These are phyloP conservation scores for Cenchrus purpureus DNA, from an alignment of 176 grass and related monocot genomes.

Conservation along the genomic window DNA sequence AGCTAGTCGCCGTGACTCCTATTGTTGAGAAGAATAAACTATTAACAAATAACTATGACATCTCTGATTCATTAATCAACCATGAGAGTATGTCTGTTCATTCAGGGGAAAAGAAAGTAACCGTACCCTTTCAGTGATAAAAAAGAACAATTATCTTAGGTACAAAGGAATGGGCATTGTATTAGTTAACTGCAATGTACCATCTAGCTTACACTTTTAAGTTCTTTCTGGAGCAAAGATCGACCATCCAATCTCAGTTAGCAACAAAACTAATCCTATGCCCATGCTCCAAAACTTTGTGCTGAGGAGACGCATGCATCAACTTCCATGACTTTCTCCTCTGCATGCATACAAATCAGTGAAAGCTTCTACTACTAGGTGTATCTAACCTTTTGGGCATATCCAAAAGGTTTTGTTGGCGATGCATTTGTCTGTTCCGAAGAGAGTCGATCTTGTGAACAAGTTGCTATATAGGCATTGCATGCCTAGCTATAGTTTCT, in stretches of 20 bases:
- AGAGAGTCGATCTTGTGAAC: not conserved
- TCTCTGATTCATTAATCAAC: not conserved
- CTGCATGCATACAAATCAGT: conserved; percentile 21
- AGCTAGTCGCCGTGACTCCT: not conserved
- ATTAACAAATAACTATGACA: not conserved
- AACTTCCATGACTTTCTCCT: not conserved
- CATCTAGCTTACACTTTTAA: not conserved
- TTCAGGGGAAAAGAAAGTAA: not conserved
- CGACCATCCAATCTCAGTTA: not conserved
- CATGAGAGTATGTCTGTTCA: conserved; percentile 29
- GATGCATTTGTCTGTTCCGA: not conserved
- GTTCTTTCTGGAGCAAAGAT: not conserved
- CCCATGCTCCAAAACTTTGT: not conserved
- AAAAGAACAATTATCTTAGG: not conserved
- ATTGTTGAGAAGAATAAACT: not conserved
- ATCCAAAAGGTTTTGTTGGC: conserved; percentile 26
- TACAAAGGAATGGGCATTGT: conserved; percentile 37
- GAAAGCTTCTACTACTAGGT: conserved; percentile 12
- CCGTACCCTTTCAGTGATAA: not conserved
- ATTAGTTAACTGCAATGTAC: not conserved
- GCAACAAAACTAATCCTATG: not conserved
- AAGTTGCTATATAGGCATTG: not conserved
- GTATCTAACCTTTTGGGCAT: not conserved
- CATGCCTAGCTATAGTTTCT: not conserved
- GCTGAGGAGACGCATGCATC: not conserved